These are phyloP conservation scores for Evansstolkia leycettana DNA, from an alignment of 495 filamentous ascomycete species.

Conservation along the genomic window DNA sequence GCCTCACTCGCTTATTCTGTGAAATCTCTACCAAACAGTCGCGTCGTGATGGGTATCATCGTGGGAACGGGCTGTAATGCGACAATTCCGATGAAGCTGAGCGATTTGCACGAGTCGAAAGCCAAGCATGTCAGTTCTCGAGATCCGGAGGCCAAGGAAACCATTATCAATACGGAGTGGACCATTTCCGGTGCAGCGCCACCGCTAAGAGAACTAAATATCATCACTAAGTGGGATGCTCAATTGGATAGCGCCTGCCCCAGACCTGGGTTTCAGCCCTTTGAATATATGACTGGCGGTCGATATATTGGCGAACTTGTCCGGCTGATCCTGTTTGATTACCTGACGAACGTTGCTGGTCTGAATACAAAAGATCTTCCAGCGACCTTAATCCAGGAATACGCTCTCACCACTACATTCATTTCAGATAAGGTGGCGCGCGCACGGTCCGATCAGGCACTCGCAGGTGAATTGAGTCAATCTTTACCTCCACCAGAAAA, in stretches of 20 bases:
- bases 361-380: conserved; percentile 37
- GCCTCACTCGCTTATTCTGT: conserved; percentile 61
- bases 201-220: conserved; percentile 47
- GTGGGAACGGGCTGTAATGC: conserved; percentile 78
- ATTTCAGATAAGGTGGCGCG: conserved; percentile 51
- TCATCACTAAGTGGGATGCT: conserved; percentile 62
- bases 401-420: conserved; percentile 58
- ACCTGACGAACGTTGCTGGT: conserved; percentile 35
- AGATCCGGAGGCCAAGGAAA: conserved; percentile 38
- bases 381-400: conserved; percentile 39
- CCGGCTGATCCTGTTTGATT: conserved; percentile 57
- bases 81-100: conserved; percentile 58
- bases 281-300: conserved; percentile 81
- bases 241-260: conserved; percentile 53
- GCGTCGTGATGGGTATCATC: conserved; percentile 70
- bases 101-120: conserved; percentile 52
- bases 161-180: conserved; percentile 81
- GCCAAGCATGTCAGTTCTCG: conserved; percentile 27
- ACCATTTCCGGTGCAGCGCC: conserved; percentile 62
- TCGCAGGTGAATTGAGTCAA: conserved; percentile 37
- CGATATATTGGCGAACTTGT: conserved; percentile 78
- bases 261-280: conserved; percentile 69
- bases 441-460: conserved; percentile 28
- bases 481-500: conserved; percentile 39
- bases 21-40: conserved; percentile 49